phyloP scores from a whole-genome alignment of 768 basidiomycete genomes.

The Fistulinella prunicolor region DNA sequence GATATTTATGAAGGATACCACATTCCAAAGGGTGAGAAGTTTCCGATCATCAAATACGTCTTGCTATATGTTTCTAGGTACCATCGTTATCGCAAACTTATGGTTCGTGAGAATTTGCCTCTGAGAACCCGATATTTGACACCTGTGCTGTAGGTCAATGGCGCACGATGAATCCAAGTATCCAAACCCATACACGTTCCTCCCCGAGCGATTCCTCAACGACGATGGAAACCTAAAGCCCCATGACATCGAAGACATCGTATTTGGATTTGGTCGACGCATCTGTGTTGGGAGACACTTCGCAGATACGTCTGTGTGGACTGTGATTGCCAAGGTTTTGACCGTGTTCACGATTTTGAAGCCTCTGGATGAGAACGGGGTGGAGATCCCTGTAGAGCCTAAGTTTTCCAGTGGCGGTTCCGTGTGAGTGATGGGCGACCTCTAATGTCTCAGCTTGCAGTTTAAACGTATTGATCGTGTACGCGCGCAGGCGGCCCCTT shows the following conservation, averaged over 20 bases:
- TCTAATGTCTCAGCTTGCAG: no score
- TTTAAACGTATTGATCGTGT: no score
- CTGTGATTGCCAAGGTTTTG: slow-evolving; percentile 5
- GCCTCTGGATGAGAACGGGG: slow-evolving; percentile 7
- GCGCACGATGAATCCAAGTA: slow-evolving; percentile 27
- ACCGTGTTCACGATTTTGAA: slow-evolving; percentile 12
- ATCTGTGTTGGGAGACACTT: slow-evolving; percentile 21
- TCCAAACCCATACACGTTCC: slow-evolving; percentile 34
- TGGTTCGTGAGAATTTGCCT: slow-evolving; percentile 6
- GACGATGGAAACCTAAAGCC: slow-evolving; percentile 13
- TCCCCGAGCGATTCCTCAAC: slow-evolving; percentile 39
- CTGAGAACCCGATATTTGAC: background rate
- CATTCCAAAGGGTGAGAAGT: slow-evolving; percentile 44
- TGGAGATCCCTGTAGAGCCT: slow-evolving; percentile 6
- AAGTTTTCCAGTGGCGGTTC: background rate
- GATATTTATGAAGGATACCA: slow-evolving; percentile 42
- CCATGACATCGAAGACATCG: slow-evolving; percentile 2
- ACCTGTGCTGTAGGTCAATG: slow-evolving; percentile 11
- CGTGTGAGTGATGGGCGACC: slow-evolving; percentile 1
- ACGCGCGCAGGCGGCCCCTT: background rate
- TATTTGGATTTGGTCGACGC: slow-evolving; percentile 26
- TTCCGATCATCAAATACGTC: no score
- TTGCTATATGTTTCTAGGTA: background rate
- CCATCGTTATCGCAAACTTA: slow-evolving; percentile 2
- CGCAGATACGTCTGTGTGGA: slow-evolving; percentile 18